Percentiles rank a stretch among this genome's conserved stretches.
Conservation (phyloP, 2,329 filamentous ascomycete genomes). For the Hypoxylon sp. region DNA sequence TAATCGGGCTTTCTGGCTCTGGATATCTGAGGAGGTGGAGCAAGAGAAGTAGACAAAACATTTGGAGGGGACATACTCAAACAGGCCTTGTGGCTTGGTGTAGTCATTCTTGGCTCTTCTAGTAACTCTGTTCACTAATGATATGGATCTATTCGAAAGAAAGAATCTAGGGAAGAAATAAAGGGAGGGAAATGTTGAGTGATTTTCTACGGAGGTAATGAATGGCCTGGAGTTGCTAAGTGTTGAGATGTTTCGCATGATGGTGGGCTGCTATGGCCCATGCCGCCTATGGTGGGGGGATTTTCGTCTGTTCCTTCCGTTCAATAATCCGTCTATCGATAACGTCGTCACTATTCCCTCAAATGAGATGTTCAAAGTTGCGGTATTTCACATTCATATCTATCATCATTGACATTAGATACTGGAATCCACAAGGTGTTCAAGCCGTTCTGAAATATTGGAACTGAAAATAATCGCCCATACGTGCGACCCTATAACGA, state of each 20-base stretch:
- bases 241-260: conserved; percentile 48
- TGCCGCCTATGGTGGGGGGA: conserved; percentile 22
- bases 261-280: conserved; percentile 45
- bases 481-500: not conserved
- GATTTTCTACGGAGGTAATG: conserved; percentile 49
- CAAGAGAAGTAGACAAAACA: conserved; percentile 46
- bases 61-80: conserved; percentile 66
- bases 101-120: conserved; percentile 59
- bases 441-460: not conserved
- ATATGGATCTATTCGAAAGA: conserved; percentile 12
- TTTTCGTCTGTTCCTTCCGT: conserved; percentile 12
- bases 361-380: conserved; percentile 1
- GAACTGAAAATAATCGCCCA: not conserved
- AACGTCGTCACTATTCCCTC: conserved; percentile 15
- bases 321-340: conserved; percentile 29
- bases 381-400: not conserved
- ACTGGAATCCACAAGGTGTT: not conserved
- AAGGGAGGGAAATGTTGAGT: conserved; percentile 45
- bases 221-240: conserved; percentile 38
- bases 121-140: conserved; percentile 9
- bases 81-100: conserved; percentile 71
- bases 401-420: not conserved
- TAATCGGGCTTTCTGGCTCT: conserved; percentile 50
- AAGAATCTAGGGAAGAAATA: conserved; percentile 14
- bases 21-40: conserved; percentile 40